Evolutionary conservation across 1,284 basidiomycete species (phyloP).

Genomic region (Microstroma glucosiphilum): DNA sequence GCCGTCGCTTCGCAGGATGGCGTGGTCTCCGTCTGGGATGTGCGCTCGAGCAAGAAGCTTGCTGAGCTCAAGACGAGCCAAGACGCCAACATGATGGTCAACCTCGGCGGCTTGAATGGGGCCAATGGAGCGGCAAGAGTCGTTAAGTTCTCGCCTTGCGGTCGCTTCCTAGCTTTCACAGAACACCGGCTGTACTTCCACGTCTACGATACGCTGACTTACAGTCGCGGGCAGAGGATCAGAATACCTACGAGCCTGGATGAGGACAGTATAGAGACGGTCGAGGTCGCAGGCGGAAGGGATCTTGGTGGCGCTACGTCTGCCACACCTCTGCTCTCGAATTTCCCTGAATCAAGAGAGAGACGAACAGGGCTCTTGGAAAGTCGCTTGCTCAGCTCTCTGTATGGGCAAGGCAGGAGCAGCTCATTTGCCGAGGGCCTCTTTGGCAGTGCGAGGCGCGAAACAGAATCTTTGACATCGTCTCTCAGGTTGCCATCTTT

Average conservation of each 20-base stretch:
- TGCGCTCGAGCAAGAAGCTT: constrained; percentile 42
- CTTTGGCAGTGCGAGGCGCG: too few relatives aligned
- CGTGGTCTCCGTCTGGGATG: constrained; percentile 59
- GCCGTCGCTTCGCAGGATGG: constrained; percentile 81
- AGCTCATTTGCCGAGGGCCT: background rate
- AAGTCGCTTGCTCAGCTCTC: background rate
- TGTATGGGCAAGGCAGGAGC: background rate
- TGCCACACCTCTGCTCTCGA: constrained; percentile 5
- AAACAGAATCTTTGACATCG: background rate
- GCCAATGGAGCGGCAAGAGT: constrained; percentile 31
- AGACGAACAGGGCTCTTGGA: background rate
- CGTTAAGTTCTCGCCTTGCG: constrained; percentile 34
- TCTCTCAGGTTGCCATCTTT: background rate
- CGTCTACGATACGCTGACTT: constrained; percentile 30
- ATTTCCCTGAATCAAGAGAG: constrained; percentile 9
- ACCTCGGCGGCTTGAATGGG: constrained; percentile 8
- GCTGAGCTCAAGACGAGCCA: constrained; percentile 29
- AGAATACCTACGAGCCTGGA: constrained; percentile 3
- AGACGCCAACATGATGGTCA: background rate
- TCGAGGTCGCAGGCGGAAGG: background rate
- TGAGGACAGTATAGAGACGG: background rate
- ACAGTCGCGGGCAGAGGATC: constrained; percentile 15
- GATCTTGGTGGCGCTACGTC: background rate
- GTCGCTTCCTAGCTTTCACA: constrained; percentile 34
- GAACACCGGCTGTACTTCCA: constrained; percentile 32